These are phyloP conservation scores for Irpex rosettiformis DNA, from an alignment of 1,284 basidiomycete genomes.

Conservation along the genomic window DNA sequence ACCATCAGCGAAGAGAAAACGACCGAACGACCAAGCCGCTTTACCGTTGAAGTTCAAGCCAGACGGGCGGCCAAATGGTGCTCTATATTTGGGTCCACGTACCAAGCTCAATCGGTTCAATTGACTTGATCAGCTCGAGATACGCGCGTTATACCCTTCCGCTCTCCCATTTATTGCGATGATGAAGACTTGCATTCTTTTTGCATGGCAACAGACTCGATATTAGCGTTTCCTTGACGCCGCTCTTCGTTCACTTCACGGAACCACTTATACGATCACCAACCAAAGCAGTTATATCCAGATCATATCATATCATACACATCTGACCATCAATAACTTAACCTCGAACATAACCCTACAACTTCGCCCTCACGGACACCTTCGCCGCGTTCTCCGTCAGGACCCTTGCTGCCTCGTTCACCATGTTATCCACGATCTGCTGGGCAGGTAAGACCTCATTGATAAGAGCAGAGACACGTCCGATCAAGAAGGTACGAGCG, in stretches of 20 bases:
- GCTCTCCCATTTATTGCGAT: no score
- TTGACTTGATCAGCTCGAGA: not conserved
- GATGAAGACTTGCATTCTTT: no score
- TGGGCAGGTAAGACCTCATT: slow-evolving; percentile 76
- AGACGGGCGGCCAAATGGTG: not conserved
- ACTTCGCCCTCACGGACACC: slow-evolving; percentile 39
- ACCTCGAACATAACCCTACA: slow-evolving; percentile 24
- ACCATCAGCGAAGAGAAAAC: not conserved
- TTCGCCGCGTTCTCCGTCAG: slow-evolving; percentile 35
- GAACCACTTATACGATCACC: not conserved
- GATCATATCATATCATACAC: not conserved
- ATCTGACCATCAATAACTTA: not conserved
- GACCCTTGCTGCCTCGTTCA: slow-evolving; percentile 58
- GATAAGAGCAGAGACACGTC: slow-evolving; percentile 73
- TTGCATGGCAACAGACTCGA: no score
- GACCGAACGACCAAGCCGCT: no score
- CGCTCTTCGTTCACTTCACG: not conserved
- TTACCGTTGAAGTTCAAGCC: not conserved
- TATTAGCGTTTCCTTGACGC: not conserved
- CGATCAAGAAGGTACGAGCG: slow-evolving; percentile 71
- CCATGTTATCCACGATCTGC: slow-evolving; percentile 80
- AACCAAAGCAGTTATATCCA: not conserved
- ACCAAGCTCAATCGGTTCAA: not conserved
- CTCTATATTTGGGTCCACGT: not conserved
- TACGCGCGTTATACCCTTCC: not conserved